A percentile compares a stretch with the other conserved stretches of the same genome.
phyloP scores from a whole-genome alignment of 805 yeast species.

The Ogataea ramenticola region DNA sequence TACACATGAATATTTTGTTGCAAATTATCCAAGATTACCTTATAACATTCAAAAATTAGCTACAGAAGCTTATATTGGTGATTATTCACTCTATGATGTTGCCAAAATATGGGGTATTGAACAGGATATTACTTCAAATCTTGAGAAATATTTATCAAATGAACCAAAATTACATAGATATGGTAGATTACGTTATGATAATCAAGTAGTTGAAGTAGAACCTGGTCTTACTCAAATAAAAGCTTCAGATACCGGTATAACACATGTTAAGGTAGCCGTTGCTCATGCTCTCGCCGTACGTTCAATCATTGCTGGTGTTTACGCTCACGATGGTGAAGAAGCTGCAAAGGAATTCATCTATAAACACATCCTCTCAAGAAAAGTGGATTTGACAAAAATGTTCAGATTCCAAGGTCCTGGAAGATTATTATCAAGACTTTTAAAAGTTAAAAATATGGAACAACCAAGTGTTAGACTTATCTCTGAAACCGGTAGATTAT shows the following conservation, averaged over 20 bases:
- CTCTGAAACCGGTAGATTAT: constrained; percentile 89
- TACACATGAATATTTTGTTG: constrained; percentile 63
- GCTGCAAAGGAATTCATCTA: constrained; percentile 62
- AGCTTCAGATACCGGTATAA: constrained; percentile 8
- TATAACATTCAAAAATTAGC: constrained; percentile 68
- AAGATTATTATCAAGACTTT: constrained; percentile 68
- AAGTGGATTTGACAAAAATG: constrained; percentile 64
- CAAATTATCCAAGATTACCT: constrained; percentile 87
- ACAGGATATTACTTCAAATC: constrained; percentile 53
- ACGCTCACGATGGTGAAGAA: constrained; percentile 63
- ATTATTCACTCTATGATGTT: constrained; percentile 53
- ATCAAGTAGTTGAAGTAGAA: constrained; percentile 44
- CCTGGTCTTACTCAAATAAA: constrained; percentile 24
- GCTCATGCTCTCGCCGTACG: constrained; percentile 69
- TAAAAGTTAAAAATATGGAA: constrained; percentile 66
- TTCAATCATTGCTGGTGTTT: constrained; percentile 76
- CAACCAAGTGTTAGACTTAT: constrained; percentile 76
- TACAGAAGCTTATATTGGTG: constrained; percentile 67
- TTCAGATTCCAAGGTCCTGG: constrained; percentile 82
- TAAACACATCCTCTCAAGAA: constrained; percentile 70
- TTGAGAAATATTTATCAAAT: constrained; percentile 60
- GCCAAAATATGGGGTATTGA: constrained; percentile 89
- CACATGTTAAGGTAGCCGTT: constrained; percentile 10
- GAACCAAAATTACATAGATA: constrained; percentile 61
- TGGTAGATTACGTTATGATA: constrained; percentile 56